A percentile compares a stretch with the other conserved stretches of the same genome.
Evolutionary conservation across 805 yeast genomes (phyloP).

Genomic region (Danielia reshetovae): DNA sequence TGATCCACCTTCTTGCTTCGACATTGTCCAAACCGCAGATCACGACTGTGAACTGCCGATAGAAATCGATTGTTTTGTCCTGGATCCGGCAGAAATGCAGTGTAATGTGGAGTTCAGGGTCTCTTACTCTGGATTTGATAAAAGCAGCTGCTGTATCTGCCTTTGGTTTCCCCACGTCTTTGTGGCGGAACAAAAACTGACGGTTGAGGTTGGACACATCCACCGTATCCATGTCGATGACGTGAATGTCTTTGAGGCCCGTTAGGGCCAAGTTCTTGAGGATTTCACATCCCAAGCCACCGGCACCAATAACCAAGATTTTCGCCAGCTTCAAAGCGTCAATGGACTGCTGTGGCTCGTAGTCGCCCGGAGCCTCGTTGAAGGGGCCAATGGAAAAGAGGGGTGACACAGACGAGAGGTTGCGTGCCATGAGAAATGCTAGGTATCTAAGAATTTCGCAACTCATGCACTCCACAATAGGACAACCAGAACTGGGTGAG

Average conservation of each 20-base stretch:
- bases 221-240: constrained; percentile 81
- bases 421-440: constrained; percentile 8
- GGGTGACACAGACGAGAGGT: constrained; percentile 15
- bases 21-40: constrained; percentile 88
- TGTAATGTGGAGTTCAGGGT: constrained; percentile 36
- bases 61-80: constrained; percentile 57
- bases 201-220: constrained; percentile 74
- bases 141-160: constrained; percentile 62
- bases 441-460: not conserved
- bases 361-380: constrained; percentile 37
- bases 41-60: constrained; percentile 63
- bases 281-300: constrained; percentile 82
- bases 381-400: constrained; percentile 32
- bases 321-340: constrained; percentile 20
- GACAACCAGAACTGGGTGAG: too few relatives aligned
- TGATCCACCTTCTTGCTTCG: constrained; percentile 89
- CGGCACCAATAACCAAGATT: constrained; percentile 64
- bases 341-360: constrained; percentile 19
- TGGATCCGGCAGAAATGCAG: constrained; percentile 64
- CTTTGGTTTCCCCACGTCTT: constrained; percentile 63
- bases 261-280: constrained; percentile 64
- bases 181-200: constrained; percentile 62
- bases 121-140: constrained; percentile 45
- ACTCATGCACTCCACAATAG: too few relatives aligned
- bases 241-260: constrained; percentile 63